Conservation (phyloP, 331 rosid species). For the Telfairia occidentalis region DNA sequence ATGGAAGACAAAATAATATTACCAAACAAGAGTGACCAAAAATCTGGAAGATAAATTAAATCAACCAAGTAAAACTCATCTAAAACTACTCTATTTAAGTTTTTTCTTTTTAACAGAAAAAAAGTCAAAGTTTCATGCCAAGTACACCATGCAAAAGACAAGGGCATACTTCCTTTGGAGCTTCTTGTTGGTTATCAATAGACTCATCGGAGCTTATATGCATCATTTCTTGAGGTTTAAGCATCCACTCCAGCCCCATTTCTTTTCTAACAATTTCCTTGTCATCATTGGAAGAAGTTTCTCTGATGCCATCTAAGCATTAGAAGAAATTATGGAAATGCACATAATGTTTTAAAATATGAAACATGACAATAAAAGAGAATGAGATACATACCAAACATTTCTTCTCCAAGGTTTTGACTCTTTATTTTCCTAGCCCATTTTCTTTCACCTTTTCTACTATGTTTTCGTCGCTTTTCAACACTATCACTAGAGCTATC, state of each 20-base stretch:
- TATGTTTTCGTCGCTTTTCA: constrained; percentile 7
- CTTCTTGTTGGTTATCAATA: constrained; percentile 29
- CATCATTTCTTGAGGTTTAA: constrained; percentile 45
- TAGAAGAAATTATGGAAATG: not conserved
- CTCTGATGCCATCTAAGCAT: constrained; percentile 15
- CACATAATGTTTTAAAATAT: not conserved
- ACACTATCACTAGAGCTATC: not conserved
- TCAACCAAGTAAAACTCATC: not conserved
- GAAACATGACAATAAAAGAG: not conserved
- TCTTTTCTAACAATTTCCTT: constrained; percentile 59
- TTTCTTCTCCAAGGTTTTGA: constrained; percentile 10
- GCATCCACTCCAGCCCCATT: constrained; percentile 95
- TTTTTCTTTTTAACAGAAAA: not conserved
- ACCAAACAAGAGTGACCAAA: not conserved
- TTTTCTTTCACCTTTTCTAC: constrained; percentile 19
- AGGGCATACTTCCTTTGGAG: constrained; percentile 43
- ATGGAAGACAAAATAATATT: not conserved
- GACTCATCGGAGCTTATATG: constrained; percentile 24
- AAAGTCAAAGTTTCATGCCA: not conserved
- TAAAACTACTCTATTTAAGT: not conserved
- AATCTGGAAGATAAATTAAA: not conserved
- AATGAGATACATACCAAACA: constrained; percentile 14
- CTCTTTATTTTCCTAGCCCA: constrained; percentile 17
- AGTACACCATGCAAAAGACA: not conserved
- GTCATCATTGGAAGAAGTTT: constrained; percentile 21